Evolutionary conservation across 164 flowering plant genomes (phyloP), one percentile per base, ranked within the genome.

Genomic region (Magnolia sinica): DNA sequence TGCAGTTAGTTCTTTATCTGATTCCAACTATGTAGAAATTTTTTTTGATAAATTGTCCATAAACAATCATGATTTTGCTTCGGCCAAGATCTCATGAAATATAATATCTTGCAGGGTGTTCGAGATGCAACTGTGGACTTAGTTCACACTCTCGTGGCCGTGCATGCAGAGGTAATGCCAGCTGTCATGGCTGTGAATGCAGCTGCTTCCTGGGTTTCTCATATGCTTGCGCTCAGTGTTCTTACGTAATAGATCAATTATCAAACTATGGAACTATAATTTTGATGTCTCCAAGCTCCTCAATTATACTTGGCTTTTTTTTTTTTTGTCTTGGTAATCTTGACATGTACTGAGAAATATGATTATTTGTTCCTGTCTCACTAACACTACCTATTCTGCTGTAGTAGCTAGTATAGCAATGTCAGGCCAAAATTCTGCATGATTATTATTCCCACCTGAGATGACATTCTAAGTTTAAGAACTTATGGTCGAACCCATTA

Each of bases 111-210:
- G 77, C 88, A 96, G 99, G 98, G 98, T 79, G 95, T 94, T 61
- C 88, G 98, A 72, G 99, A 96, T 85, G 94, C 92, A 14, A 91
- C 98, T 76, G 94, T 96, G 76, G 98, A 96, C 81, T 84, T 96
- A 70, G 79, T 96, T 78, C 99, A 94, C 73, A 83, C 95, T 74
- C 86, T 96, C 31, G 98, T 96, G 45, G 91, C 98, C 76, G 99
- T 92, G 50, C 98, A 96, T 84, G 97, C 99, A 37, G 97, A 96
- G 99, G 99, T 94, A 55, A 16, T 55, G 18, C 13, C 18, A 16
- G 18, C 13, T 16, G 13, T 55, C 61, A 10, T 55, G 13, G 61
- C 18, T 55, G 61, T 10, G 16, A 55, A 55, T 55, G 61, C 61
- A 55, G 18, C 61, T 55, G 61, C 18, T 55, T 55, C 16, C 18